Base-by-base conservation (phyloP, 1,284 basidiomycete species). In the Marasmius fiardii region DNA sequence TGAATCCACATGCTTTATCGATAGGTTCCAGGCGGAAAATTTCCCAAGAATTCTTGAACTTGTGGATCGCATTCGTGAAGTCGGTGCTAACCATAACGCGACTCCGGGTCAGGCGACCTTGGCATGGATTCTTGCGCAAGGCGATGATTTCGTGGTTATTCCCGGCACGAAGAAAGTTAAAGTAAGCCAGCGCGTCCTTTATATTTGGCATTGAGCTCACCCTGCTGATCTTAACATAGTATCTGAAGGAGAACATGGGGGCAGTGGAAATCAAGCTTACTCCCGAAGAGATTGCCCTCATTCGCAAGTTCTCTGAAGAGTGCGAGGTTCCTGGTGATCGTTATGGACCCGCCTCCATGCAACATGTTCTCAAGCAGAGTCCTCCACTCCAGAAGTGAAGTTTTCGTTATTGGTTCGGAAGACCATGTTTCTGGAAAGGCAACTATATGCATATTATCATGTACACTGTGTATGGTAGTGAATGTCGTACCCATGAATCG, bases 81-180 rank as follows among this genome's bases (percentile, higher is more conserved):
- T 76, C 34, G 74, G 71, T 1, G 54, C 65, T 28, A 61, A 59
- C 54, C 69, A 76, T 57, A 59, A 61, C 16, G 67, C 69, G 8
- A 75, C 76, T 0, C 54, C 74, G 0, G 70, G 75, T 1, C 79
- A 81, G 62, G 64, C 80, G 5, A 64, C 71, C 3, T 66, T 83
- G 3, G 78, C 80, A 0, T 82, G 79, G 79, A 57, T 78, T 45
- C 65, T 75, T 21, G 69, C 70, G 31, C 74, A 72, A 65, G 73
- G 70, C 26, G 66, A 68, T 14, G 71, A 74, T 57, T 66, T 77
- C 53, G 67, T 77, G 24, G 73, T 76, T 0, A 75, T 77, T 53
- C 75, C 76, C 3, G 76, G 75, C 2, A 70, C 68, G 16, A 68
- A 61, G 54, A 61, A 58, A 37, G 37, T 58, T 49, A 60, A 60